Evolutionary conservation across 805 yeast species (phyloP).

Genomic region (Dipodascopsis tothii): DNA sequence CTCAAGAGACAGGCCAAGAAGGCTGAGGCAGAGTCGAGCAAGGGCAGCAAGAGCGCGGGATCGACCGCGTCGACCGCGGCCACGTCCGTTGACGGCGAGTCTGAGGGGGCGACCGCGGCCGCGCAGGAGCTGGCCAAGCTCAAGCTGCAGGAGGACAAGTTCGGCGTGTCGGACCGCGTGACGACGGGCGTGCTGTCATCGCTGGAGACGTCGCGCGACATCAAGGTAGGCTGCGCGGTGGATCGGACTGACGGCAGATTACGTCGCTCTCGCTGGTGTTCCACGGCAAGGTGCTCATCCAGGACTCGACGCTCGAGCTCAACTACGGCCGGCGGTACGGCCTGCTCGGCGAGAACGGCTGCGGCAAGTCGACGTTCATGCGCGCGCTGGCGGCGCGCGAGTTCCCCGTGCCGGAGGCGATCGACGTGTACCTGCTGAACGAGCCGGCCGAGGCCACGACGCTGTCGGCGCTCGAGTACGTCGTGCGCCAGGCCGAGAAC

Average conservation of each 20-base stretch:
- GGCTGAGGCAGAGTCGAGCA: slow-evolving; percentile 72
- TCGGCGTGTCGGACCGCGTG: slow-evolving; percentile 94
- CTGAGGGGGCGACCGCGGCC: slow-evolving; percentile 25
- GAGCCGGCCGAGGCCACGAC: slow-evolving; percentile 97
- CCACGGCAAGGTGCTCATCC: slow-evolving; percentile 95
- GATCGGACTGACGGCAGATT: slow-evolving; percentile 4
- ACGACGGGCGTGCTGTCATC: slow-evolving; percentile 94
- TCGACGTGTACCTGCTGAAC: slow-evolving; percentile 86
- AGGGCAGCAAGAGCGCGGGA: slow-evolving; percentile 36
- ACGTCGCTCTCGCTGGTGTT: slow-evolving; percentile 77
- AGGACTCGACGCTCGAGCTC: slow-evolving; percentile 84
- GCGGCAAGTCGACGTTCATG: slow-evolving; percentile 94
- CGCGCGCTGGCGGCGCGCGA: slow-evolving; percentile 93
- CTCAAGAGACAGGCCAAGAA: slow-evolving; percentile 98
- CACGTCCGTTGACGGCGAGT: slow-evolving; percentile 42
- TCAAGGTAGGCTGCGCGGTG: slow-evolving; percentile 58
- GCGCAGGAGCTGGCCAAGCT: slow-evolving; percentile 74
- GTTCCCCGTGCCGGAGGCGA: slow-evolving; percentile 85
- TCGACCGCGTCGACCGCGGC: slow-evolving; percentile 22
- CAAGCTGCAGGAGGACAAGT: slow-evolving; percentile 87
- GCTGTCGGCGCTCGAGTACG: slow-evolving; percentile 87
- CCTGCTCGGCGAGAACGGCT: slow-evolving; percentile 94
- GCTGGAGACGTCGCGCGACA: slow-evolving; percentile 82
- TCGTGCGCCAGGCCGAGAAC: slow-evolving; percentile 90
- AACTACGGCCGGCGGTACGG: slow-evolving; percentile 98